Conservation (phyloP, 805 yeast genomes). For the Sugiyamaella marilandica region DNA sequence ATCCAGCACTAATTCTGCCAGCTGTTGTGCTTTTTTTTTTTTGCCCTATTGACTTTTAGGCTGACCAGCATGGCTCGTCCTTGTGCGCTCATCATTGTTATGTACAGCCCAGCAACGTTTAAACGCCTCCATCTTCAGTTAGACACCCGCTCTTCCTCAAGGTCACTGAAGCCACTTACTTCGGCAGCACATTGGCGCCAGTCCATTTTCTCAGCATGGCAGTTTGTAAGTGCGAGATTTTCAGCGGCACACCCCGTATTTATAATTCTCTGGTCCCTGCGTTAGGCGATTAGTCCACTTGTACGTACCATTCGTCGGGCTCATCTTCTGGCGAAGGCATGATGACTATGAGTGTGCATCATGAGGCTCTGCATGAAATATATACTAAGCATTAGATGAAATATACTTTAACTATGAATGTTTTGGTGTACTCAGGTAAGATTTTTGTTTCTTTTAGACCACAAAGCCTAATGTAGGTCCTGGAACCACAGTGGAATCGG, state of each 20-base stretch:
- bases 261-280: slow-evolving; percentile 64
- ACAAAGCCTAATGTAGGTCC: slow-evolving; percentile 40
- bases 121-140: slow-evolving; percentile 48
- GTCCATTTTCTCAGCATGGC: slow-evolving; percentile 77
- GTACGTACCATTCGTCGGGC: slow-evolving; percentile 62
- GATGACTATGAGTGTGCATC: neutral
- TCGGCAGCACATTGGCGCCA: slow-evolving; percentile 72
- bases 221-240: slow-evolving; percentile 62
- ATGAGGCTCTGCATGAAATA: neutral
- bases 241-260: slow-evolving; percentile 76
- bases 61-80: slow-evolving; percentile 3
- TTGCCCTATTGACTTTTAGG: no score
- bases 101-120: slow-evolving; percentile 58
- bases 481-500: slow-evolving; percentile 85
- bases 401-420: slow-evolving; percentile 48
- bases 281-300: neutral
- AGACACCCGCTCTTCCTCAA: neutral
- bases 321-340: slow-evolving; percentile 41
- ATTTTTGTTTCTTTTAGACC: neutral
- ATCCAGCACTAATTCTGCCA: no score
- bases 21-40: no score
- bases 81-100: slow-evolving; percentile 47
- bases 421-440: slow-evolving; percentile 59
- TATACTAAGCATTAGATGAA: neutral
- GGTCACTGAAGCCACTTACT: slow-evolving; percentile 35